Evolutionary conservation across 495 filamentous ascomycete species (phyloP).

Genomic region (Daldinia caldariorum): DNA sequence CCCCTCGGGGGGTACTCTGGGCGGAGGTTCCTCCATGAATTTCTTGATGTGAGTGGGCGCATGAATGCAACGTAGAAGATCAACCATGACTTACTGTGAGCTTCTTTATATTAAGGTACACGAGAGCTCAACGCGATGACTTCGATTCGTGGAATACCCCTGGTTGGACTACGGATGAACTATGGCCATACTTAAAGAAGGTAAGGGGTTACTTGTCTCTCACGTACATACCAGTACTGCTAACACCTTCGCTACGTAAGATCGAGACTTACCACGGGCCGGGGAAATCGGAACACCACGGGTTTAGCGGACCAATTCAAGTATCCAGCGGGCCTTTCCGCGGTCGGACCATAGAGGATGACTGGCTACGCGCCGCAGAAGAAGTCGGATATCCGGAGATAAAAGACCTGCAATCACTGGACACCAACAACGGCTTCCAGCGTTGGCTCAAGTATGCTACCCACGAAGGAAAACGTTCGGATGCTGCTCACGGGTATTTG

Average conservation of each 20-base stretch:
- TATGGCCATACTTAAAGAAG: constrained; percentile 65
- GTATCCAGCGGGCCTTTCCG: constrained; percentile 50
- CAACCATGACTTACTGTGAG: neutral
- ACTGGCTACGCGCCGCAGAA: constrained; percentile 55
- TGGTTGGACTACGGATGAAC: constrained; percentile 62
- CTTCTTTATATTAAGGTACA: constrained; percentile 43
- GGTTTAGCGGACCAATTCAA: neutral
- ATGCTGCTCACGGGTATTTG: constrained; percentile 35
- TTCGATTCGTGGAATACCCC: constrained; percentile 63
- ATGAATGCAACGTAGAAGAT: neutral
- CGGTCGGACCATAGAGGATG: constrained; percentile 46
- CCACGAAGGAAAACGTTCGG: constrained; percentile 59
- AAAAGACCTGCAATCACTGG: constrained; percentile 56
- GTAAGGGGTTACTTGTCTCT: constrained; percentile 50
- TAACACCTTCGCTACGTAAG: neutral
- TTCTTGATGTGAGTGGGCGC: constrained; percentile 62
- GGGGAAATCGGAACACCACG: neutral
- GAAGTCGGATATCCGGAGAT: constrained; percentile 56
- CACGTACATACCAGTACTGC: neutral
- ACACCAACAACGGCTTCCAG: constrained; percentile 51
- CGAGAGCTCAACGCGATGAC: constrained; percentile 52
- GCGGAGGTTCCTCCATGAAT: constrained; percentile 69
- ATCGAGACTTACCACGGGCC: constrained; percentile 2
- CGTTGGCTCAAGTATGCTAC: constrained; percentile 46
- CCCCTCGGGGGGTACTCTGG: constrained; percentile 63